phyloP scores from a whole-genome alignment of 2,329 filamentous ascomycete species.

The Ophiocordyceps unilateralis region DNA sequence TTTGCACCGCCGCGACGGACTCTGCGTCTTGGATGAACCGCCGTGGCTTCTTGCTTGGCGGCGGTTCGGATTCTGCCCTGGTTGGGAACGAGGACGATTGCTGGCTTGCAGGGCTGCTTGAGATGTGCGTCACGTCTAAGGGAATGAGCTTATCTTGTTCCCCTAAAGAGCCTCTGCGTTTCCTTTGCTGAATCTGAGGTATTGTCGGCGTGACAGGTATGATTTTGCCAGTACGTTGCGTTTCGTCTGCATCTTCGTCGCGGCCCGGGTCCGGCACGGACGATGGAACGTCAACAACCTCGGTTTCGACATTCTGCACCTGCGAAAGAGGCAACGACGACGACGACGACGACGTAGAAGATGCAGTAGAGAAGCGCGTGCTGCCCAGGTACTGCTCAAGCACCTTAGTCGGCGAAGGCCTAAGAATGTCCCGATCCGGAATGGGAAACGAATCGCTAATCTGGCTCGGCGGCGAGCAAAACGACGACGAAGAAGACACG shows the following conservation, averaged over 20 bases:
- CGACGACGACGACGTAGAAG: constrained; percentile 8
- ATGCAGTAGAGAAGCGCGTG: constrained; percentile 8
- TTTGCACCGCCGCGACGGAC: neutral
- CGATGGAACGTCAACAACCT: constrained; percentile 7
- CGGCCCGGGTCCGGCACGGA: constrained; percentile 8
- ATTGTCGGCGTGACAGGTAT: constrained; percentile 11
- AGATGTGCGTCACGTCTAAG: constrained; percentile 15
- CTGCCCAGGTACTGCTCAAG: constrained; percentile 29
- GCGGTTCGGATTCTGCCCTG: constrained; percentile 15
- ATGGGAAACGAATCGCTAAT: constrained; percentile 37
- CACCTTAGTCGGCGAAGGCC: constrained; percentile 29
- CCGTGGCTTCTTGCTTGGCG: constrained; percentile 11
- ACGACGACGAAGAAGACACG: constrained; percentile 12
- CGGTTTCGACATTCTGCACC: too few species aligned
- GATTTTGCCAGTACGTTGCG: constrained; percentile 1
- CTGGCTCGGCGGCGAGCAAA: constrained; percentile 28
- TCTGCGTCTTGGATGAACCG: neutral
- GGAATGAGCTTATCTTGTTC: neutral
- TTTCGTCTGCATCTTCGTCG: neutral
- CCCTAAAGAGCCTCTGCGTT: neutral
- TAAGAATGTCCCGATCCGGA: constrained; percentile 11
- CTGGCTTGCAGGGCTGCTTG: constrained; percentile 12
- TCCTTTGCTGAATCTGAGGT: neutral
- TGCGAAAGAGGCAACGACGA: neutral
- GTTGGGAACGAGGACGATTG: constrained; percentile 4